A percentile compares a stretch with the other conserved stretches of the same genome.
Evolutionary conservation across 164 flowering plant species (phyloP).

Genomic region (Sextonia rubra): DNA sequence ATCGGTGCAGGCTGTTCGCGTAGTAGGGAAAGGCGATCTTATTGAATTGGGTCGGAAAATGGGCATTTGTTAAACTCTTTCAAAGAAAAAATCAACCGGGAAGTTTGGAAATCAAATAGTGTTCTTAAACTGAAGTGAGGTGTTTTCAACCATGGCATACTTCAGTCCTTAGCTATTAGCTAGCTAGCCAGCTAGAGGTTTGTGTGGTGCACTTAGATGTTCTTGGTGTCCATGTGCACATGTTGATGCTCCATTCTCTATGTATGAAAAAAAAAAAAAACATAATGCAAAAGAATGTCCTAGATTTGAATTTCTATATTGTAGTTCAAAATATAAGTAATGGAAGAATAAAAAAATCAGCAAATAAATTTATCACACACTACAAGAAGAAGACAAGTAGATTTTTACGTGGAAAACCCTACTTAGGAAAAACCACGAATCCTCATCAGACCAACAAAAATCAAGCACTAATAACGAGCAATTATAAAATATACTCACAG

Average conservation of each 20-base stretch:
- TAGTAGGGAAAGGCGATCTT: constrained; percentile 11
- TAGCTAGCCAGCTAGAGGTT: not conserved
- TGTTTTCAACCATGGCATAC: constrained; percentile 8
- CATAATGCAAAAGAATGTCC: too few species aligned
- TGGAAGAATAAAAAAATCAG: too few species aligned
- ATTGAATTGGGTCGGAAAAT: constrained; percentile 3
- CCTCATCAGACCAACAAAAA: too few species aligned
- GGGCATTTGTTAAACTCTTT: constrained; percentile 5
- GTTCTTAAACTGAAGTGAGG: not conserved
- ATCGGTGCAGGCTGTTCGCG: constrained; percentile 1
- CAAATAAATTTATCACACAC: too few species aligned
- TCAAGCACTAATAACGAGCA: too few species aligned
- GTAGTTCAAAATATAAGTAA: too few species aligned
- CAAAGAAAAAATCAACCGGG: not conserved
- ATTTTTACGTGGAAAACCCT: too few species aligned
- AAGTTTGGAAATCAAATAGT: not conserved
- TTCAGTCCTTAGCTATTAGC: not conserved
- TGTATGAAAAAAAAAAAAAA: not conserved
- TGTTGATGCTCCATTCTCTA: not conserved
- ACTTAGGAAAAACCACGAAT: too few species aligned
- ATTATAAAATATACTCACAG: too few species aligned
- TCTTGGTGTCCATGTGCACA: not conserved
- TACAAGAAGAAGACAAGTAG: too few species aligned
- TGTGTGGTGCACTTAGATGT: not conserved
- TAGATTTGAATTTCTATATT: too few species aligned